Base-by-base conservation (phyloP, 1,284 basidiomycete genomes). In the Wallemia ichthyophaga region DNA sequence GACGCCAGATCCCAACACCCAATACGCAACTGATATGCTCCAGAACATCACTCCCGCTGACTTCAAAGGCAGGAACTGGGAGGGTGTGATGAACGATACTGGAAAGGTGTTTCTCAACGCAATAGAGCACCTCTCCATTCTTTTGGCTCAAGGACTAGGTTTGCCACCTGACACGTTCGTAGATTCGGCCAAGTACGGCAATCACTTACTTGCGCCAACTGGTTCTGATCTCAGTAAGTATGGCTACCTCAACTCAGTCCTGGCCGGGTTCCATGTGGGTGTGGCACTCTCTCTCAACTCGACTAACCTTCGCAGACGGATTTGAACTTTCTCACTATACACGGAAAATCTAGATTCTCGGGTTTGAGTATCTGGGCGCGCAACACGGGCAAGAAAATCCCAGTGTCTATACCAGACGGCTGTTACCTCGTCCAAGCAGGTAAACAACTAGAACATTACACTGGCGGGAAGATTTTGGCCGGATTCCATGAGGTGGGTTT, bases 401-500 rank as follows among this genome's bases (percentile, higher is more conserved):
- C 80, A 1, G 86, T 89, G 26, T 77, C 75, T 65, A 85, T 92
- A 59, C 86, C 81, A 0, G 71, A 78, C 0, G 77, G 73, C 2
- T 70, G 70, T 63, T 26, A 32, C 55, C 62, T 74, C 19, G 72
- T 91, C 0, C 87, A 94, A 69, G 86, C 87, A 1, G 88, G 86
- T 54, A 91, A 87, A 69, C 87, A 92, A 67, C 75, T 92, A 7
- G 87, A 92, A 67, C 85, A 89, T 70, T 71, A 89, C 59, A 83
- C 79, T 21, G 86, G 83, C 3, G 87, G 87, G 0, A 71, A 89
- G 21, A 78, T 94, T 27, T 2, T 60, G 70, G 70, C 86, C n/a
- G 86, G 87, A 1, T 89, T 77, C 68, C 87, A 92, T 64, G 86
- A 91, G 66, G 88, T 31, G 17, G 28, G 28, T 7, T 7, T 31